Base-by-base conservation (phyloP, 495 filamentous ascomycete genomes). In the Xylaria flabelliformis region DNA sequence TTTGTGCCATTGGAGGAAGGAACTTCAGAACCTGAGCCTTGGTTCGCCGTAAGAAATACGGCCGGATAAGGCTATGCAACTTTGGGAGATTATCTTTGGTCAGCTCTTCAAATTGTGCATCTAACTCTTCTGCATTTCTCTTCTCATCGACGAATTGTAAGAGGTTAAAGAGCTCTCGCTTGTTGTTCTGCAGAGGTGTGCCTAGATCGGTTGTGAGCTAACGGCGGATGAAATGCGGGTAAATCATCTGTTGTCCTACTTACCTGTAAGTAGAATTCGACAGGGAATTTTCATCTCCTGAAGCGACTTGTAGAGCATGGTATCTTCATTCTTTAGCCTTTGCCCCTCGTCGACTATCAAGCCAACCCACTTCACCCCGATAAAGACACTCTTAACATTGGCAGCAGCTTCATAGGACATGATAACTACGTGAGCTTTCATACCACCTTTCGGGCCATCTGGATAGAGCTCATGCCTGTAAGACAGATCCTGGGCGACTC, bases 271-370 rank as follows among this genome's bases (percentile, higher is more conserved):
- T 13, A 99, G 85, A 29, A 97, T 83, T 69, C 93, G 92, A 77
- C 93, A 97, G 0, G 90, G 90, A 46, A 92, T 89, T 26, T 90
- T 93, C 74, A 97, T 86, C 9, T 85, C 82, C 29, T 82, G 87
- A 15, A 99, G 85, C 4, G 91, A 88, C 61, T 84, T 85, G 79
- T 98, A 98, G 4, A 98, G 89, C 12, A 89, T 83, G 53, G 91
- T 94, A 75, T 91, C 90, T 74, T 98, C 95, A 72, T 96, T 98
- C 80, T 99, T 99, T 61, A 99, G 84, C 5, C 97, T 90, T 76
- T 99, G 97, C 15, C 96, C 97, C 83, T 99, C 97, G 75, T 99
- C 97, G 13, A 98, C 94, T 50, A 99, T 87, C 41, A 99, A 82
- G 6, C 92, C 95, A 62, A 90, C 90, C 97, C 97, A 99, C 26